These are phyloP conservation scores for Aspergillus saccharolyticus DNA, from an alignment of 495 filamentous ascomycete species.

Conservation along the genomic window DNA sequence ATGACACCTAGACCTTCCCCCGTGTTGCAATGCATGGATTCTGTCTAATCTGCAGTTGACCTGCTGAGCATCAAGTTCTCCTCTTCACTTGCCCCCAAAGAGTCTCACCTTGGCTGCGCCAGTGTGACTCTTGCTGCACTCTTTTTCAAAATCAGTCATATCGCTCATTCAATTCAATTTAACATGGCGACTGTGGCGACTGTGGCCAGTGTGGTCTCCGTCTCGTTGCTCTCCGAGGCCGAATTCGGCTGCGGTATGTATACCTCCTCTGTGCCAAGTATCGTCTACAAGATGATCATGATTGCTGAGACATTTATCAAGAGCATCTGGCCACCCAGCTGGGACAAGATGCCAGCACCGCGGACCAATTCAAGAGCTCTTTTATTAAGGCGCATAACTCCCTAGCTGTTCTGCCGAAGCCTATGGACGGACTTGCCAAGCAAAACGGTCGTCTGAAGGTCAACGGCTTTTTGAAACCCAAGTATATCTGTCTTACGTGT, in stretches of 20 bases:
- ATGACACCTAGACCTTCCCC: not conserved
- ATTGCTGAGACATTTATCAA: conserved; percentile 19
- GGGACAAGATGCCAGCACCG: conserved; percentile 24
- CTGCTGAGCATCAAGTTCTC: conserved; percentile 5
- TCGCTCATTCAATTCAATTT: not conserved
- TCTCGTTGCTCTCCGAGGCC: conserved; percentile 37
- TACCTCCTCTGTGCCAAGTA: not conserved
- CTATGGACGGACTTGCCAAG: conserved; percentile 19
- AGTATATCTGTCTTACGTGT: conserved; percentile 40
- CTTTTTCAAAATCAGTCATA: not conserved
- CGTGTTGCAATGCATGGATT: conserved; percentile 19
- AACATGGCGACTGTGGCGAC: conserved; percentile 10
- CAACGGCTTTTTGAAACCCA: conserved; percentile 33
- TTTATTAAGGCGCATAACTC: conserved; percentile 34
- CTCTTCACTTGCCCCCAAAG: not conserved
- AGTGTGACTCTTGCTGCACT: not conserved
- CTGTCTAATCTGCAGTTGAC: conserved; percentile 15
- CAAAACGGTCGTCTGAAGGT: conserved; percentile 24
- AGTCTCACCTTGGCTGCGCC: not conserved
- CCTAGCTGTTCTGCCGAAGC: conserved; percentile 28
- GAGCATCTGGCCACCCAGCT: conserved; percentile 40
- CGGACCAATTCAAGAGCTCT: conserved; percentile 34
- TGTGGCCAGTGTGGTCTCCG: conserved; percentile 33
- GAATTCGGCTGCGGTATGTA: conserved; percentile 45
- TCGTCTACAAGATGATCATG: not conserved